Conservation (phyloP, 139 green algal species). For the Pseudopediastrum boryanum region DNA sequence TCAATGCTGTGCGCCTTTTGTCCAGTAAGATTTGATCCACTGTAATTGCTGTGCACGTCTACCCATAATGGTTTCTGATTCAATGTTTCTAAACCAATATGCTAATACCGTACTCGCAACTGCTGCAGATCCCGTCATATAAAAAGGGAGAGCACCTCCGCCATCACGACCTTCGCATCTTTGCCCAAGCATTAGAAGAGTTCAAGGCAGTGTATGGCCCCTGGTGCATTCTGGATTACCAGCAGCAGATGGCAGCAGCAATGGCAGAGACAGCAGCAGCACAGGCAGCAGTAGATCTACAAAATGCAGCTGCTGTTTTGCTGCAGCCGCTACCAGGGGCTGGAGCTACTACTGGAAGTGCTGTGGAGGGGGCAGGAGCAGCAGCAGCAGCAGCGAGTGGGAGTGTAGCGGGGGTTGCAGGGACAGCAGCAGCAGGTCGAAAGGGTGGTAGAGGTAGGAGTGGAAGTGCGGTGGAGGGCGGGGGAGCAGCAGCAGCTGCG, state of each 20-base stretch:
- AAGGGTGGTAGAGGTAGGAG: not conserved
- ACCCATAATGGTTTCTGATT: not conserved
- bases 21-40: not conserved
- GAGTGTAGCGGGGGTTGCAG: not conserved
- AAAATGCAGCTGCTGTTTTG: not conserved
- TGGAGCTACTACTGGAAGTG: not conserved
- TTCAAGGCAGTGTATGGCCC: not conserved
- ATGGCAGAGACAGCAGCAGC: not conserved
- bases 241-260: not conserved
- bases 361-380: not conserved
- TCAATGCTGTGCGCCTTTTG: not conserved
- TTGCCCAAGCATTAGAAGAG: conserved; percentile 13
- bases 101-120: too few species aligned
- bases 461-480: not conserved
- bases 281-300: not conserved
- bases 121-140: conserved; percentile 25
- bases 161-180: conserved; percentile 21
- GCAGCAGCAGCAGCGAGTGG: not conserved
- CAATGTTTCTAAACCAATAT: too few species aligned
- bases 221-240: not conserved
- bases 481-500: not conserved
- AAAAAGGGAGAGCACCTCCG: conserved; percentile 35
- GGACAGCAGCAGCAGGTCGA: not conserved
- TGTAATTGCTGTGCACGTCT: not conserved
- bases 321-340: not conserved